phyloP scores from a whole-genome alignment of 352 stramenopile species.

The Pythium apleroticum region DNA sequence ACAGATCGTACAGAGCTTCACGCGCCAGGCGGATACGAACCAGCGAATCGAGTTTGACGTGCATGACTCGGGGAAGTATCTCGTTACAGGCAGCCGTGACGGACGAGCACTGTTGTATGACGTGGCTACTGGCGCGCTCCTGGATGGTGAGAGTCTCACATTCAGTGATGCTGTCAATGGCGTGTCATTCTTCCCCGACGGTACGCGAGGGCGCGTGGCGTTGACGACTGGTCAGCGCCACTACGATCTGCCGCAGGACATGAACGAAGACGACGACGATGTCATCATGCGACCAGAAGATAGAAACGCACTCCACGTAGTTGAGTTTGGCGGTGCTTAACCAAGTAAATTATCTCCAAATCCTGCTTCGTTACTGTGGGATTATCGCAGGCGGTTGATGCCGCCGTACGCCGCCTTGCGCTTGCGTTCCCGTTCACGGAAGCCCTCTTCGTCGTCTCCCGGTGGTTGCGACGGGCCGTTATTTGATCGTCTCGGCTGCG shows the following conservation, averaged over 20 bases:
- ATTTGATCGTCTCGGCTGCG: constrained; percentile 15
- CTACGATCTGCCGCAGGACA: constrained; percentile 62
- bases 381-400: constrained; percentile 53
- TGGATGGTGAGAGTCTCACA: constrained; percentile 42
- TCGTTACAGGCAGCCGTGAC: constrained; percentile 61
- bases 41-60: constrained; percentile 80
- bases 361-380: neutral
- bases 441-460: constrained; percentile 27
- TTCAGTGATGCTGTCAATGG: constrained; percentile 68
- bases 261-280: constrained; percentile 47
- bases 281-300: neutral
- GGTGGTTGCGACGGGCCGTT: constrained; percentile 7
- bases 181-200: constrained; percentile 74
- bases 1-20: constrained; percentile 63
- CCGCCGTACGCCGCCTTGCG: constrained; percentile 49
- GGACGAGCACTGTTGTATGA: constrained; percentile 61
- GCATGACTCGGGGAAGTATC: constrained; percentile 54
- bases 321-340: constrained; percentile 25
- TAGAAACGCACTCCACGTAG: constrained; percentile 27
- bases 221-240: constrained; percentile 67
- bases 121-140: constrained; percentile 43
- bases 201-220: constrained; percentile 40
- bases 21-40: constrained; percentile 64
- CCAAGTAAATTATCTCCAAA: constrained; percentile 6
- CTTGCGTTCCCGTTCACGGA: constrained; percentile 29